Evolutionary conservation across 805 yeast species (phyloP), one percentile per base, ranked within the genome.

Genomic region (Saccharomycopsis amapae): DNA sequence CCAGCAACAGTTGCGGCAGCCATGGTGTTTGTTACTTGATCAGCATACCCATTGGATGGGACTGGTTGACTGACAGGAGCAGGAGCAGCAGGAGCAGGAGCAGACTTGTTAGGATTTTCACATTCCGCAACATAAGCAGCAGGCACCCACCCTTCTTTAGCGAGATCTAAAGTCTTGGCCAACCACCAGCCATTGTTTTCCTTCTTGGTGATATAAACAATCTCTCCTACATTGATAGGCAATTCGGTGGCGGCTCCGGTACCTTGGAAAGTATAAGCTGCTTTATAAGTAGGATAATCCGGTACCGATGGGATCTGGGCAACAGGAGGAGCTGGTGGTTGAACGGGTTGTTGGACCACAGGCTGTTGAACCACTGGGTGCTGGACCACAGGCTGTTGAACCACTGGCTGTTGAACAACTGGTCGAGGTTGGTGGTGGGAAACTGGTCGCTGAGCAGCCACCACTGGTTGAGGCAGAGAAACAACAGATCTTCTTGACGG

Each of bases 141-240:
- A 12, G 99, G 99, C 10, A 93, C 90, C 98, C 98, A 93, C 4
- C 99, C 99, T 61, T 88, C 93, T 46, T 69, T 75, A 1, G 81
- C 59, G 34, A 85, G 93, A 57, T 83, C 89, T 50, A 81, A 61
- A 28, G 78, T 71, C 60, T 83, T 84, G 7, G 88, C 97, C 48
- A 93, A 71, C 56, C 95, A 90, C 99, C 99, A 93, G 15, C 96
- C 96, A 51, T 85, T 89, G 38, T 81, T 79, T 47, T 82, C 85
- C 53, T 82, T 78, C 58, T 75, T 81, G 2, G 79, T 66, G 28
- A 93, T 77, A 51, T 78, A 78, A 31, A 90, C 79, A 39, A 86
- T 68, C 38, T 85, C 84, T 49, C 85, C 96, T 56, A 82, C 84
- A 4, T 72, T 65, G 33, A 90, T 69, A 5, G 96, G 87, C 49